Percentiles rank a stretch among this genome's conserved stretches.
Conservation (phyloP, 208 protist species). For the Trypanosoma avium region DNA sequence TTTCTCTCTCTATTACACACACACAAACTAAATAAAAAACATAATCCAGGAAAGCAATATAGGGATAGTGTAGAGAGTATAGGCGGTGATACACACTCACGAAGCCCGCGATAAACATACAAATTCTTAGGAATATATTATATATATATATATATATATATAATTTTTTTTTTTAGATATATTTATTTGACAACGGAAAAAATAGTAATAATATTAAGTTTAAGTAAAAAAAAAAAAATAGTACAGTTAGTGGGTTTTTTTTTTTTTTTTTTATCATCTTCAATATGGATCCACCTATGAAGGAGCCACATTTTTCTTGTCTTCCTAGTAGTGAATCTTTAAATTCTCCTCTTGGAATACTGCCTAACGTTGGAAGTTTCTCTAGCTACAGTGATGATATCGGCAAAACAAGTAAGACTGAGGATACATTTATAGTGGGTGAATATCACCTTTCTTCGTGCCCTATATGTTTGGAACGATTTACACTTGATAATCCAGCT, state of each 20-base stretch:
- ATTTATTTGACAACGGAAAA: not conserved
- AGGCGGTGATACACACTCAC: no score
- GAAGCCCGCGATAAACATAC: no score
- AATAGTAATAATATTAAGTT: not conserved
- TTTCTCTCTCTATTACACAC: no score
- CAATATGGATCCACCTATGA: constrained; percentile 8
- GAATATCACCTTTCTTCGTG: constrained; percentile 66
- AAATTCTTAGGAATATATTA: no score
- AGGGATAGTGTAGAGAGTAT: no score
- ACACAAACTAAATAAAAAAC: no score
- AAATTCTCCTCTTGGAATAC: constrained; percentile 8
- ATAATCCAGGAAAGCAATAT: no score
- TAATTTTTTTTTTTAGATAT: constrained; percentile 7
- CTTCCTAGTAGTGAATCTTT: constrained; percentile 23
- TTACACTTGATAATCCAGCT: constrained; percentile 79
- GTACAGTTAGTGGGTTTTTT: no score
- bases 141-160: not conserved
- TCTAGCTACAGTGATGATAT: constrained; percentile 20
- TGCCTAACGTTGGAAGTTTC: constrained; percentile 11
- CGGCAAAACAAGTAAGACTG: constrained; percentile 14
- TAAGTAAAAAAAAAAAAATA: not conserved
- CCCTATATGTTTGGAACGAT: constrained; percentile 81
- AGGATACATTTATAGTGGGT: constrained; percentile 70
- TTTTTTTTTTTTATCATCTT: no score
- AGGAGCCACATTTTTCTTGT: constrained; percentile 2